Evolutionary conservation across 495 filamentous ascomycete species (phyloP), one percentile per base, ranked within the genome.

Genomic region (Neurospora hispaniola): DNA sequence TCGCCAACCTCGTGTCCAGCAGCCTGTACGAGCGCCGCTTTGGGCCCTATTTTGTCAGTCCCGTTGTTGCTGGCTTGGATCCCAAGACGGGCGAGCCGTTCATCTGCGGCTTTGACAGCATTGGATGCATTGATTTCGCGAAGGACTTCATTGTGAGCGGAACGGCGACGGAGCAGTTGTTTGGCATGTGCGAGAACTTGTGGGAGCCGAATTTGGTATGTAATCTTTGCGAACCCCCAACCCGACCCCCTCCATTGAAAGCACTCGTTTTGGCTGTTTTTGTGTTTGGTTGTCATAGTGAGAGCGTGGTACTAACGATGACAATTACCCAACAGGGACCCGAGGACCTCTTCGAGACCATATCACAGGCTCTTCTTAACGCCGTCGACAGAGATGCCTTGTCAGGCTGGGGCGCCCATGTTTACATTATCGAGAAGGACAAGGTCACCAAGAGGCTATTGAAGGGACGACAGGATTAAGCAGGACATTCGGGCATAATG

Each of bases 391-490:
- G 96, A 82, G 96, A 99, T 82, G 96, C 96, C 68, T 86, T 99
- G 68, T 97, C 94, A 12, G 96, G 96, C 76, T 99, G 96, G 96
- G 96, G 96, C 79, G 96, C 96, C 42, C 93, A 98, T 77, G 96
- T 99, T 74, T 98, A 98, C 83, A 94, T 99, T 76, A 96, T 99
- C 83, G 96, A 98, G 88, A 99, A 98, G 88, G 94, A 97, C 83
- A 98, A 98, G 90, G 94, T 98, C 54, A 97, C 95, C 78, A 97
- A 99, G 91, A 88, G 96, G 79, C 88, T 98, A 87, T 83, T 99
- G 80, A 99, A 99, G 89, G 94, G 96, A 81, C 82, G 86, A 79
- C 86, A 87, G 81, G 86, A 88, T 80, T 88, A 88, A 76, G 79
- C 48, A 39, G 44, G 35, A 68, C 71, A 14, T 44, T 44, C 18